Percentiles rank a stretch among this genome's conserved stretches.
These are phyloP conservation scores for Botrytis elliptica DNA, from an alignment of 2,329 filamentous ascomycete genomes.

Conservation along the genomic window DNA sequence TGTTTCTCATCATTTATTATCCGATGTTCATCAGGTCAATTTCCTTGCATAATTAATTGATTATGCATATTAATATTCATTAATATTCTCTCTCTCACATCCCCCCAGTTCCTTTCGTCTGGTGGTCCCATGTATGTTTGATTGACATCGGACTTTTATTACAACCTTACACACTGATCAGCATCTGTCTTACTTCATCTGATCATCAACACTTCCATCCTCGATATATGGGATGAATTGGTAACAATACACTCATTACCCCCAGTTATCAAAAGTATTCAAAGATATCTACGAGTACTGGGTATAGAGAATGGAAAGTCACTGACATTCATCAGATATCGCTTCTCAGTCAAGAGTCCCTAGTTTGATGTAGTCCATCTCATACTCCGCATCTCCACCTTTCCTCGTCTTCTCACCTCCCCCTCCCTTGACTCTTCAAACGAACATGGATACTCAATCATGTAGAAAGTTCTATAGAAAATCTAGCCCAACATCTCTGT, in stretches of 20 bases:
- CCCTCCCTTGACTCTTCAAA: neutral
- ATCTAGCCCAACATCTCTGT: neutral
- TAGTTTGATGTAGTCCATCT: conserved; percentile 1
- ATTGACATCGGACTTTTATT: neutral
- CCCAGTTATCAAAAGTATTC: neutral
- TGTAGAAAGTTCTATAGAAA: neutral
- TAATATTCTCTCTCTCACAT: neutral
- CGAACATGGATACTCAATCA: neutral
- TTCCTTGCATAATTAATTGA: neutral
- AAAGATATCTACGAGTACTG: fast-evolving
- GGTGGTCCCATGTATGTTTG: neutral
- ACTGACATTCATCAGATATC: neutral
- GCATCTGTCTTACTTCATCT: neutral
- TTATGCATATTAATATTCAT: neutral
- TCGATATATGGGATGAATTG: neutral
- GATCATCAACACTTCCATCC: neutral
- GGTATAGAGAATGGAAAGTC: neutral
- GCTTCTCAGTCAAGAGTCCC: neutral
- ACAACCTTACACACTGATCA: neutral
- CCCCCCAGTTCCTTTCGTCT: neutral
- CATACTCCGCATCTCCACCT: too few relatives aligned
- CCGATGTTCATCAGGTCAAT: neutral
- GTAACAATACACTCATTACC: neutral
- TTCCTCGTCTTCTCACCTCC: neutral
- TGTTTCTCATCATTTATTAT: neutral